Conservation (phyloP, 1,284 basidiomycete species). For the Cryptococcus jaspeensis region DNA sequence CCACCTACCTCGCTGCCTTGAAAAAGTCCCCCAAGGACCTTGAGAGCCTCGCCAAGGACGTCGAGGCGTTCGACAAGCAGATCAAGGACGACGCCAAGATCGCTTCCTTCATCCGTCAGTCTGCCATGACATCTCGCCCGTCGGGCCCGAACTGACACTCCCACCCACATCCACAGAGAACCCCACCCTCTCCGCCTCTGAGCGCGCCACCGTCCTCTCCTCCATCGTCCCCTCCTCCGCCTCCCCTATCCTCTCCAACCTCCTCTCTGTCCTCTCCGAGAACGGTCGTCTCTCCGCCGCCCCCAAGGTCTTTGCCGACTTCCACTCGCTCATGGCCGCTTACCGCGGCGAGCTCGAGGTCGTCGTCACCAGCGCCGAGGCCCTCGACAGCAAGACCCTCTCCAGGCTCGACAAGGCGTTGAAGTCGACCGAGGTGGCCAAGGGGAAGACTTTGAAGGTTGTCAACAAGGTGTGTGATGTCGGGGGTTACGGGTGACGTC, state of each 20-base stretch:
- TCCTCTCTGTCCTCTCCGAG: slow-evolving; percentile 85
- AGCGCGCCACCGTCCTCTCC: slow-evolving; percentile 69
- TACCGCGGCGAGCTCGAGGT: slow-evolving; percentile 94
- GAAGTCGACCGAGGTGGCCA: slow-evolving; percentile 78
- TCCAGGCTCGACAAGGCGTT: slow-evolving; percentile 77
- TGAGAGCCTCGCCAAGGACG: slow-evolving; percentile 76
- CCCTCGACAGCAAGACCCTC: slow-evolving; percentile 69
- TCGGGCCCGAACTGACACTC: background rate
- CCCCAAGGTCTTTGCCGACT: slow-evolving; percentile 83
- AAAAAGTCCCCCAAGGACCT: slow-evolving; percentile 66
- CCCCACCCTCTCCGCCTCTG: slow-evolving; percentile 80
- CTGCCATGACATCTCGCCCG: background rate
- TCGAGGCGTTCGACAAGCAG: slow-evolving; percentile 66
- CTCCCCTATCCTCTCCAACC: slow-evolving; percentile 83
- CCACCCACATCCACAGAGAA: slow-evolving; percentile 55
- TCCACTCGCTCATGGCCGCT: slow-evolving; percentile 82
- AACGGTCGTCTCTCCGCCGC: slow-evolving; percentile 88
- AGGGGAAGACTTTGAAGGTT: slow-evolving; percentile 82
- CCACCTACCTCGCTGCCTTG: slow-evolving; percentile 87
- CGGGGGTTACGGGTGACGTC: background rate
- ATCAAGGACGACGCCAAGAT: slow-evolving; percentile 67
- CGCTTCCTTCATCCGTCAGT: slow-evolving; percentile 63
- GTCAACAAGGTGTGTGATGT: slow-evolving; percentile 69
- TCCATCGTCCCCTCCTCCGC: slow-evolving; percentile 66
- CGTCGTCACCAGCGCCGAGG: slow-evolving; percentile 80